phyloP scores from a whole-genome alignment of 2,329 filamentous ascomycete species.

The Coniella vitis region DNA sequence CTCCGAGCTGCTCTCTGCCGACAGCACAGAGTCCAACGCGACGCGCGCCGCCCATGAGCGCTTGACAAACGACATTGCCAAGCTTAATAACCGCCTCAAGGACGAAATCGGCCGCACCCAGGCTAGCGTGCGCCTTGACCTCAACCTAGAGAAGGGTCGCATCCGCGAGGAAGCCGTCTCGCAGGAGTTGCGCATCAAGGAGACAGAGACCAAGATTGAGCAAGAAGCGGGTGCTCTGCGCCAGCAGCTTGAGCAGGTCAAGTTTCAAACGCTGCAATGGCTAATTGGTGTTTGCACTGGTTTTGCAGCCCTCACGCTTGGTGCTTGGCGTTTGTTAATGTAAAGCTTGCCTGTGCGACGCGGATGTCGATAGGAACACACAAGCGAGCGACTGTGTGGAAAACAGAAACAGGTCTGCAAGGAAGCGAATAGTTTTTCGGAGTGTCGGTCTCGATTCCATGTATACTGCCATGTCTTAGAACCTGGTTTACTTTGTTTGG shows the following conservation, averaged over 20 bases:
- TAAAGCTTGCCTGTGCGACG: too few species aligned
- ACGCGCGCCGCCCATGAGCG: constrained; percentile 88
- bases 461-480: too few species aligned
- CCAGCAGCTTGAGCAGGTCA: constrained; percentile 92
- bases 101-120: constrained; percentile 95
- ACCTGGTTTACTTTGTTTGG: too few species aligned
- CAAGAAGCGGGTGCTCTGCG: constrained; percentile 87
- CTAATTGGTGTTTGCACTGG: constrained; percentile 77
- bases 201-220: constrained; percentile 97
- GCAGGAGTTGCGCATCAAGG: constrained; percentile 96
- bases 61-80: constrained; percentile 88
- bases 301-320: constrained; percentile 59
- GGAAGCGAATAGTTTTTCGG: too few species aligned
- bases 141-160: constrained; percentile 93
- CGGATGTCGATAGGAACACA: too few species aligned
- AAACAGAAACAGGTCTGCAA: too few species aligned
- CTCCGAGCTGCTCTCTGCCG: constrained; percentile 84
- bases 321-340: constrained; percentile 66
- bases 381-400: too few species aligned
- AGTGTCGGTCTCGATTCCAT: too few species aligned
- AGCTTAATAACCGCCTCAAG: constrained; percentile 79
- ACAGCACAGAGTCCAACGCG: constrained; percentile 83
- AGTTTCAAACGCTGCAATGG: constrained; percentile 98
- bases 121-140: constrained; percentile 81
- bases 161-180: constrained; percentile 94